A percentile compares a stretch with the other conserved stretches of the same genome.
Conservation (phyloP, 495 filamentous ascomycete species). For the Penicillium cataractarum region DNA sequence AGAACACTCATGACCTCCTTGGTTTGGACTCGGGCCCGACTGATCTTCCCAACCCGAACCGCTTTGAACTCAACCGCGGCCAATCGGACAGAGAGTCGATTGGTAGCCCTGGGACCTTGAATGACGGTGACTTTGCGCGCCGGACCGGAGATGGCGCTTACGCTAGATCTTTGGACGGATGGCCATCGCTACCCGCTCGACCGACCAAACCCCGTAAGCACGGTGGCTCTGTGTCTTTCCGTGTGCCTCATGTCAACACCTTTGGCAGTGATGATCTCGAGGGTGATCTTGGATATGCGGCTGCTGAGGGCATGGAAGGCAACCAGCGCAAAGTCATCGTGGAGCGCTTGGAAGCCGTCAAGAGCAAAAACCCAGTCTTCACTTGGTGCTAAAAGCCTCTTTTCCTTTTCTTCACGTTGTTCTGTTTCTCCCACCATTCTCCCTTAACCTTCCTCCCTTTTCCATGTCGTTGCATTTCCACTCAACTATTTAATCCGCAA, state of each 20-base stretch:
- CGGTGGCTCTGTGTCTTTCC: slow-evolving; percentile 46
- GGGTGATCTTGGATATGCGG: slow-evolving; percentile 92
- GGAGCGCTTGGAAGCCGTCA: slow-evolving; percentile 91
- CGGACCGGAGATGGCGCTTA: slow-evolving; percentile 32
- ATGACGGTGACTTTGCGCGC: slow-evolving; percentile 37
- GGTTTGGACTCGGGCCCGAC: slow-evolving; percentile 62
- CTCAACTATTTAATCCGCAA: slow-evolving; percentile 26
- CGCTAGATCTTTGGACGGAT: slow-evolving; percentile 42
- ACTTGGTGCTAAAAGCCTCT: slow-evolving; percentile 80
- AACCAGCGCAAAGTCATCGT: slow-evolving; percentile 92
- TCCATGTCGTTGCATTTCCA: slow-evolving; percentile 22
- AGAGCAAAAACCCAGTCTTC: slow-evolving; percentile 93
- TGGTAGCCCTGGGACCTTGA: slow-evolving; percentile 42
- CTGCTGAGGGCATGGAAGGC: slow-evolving; percentile 89
- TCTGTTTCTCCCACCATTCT: slow-evolving; percentile 7
- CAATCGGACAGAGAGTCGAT: slow-evolving; percentile 47
- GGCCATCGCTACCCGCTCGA: slow-evolving; percentile 43
- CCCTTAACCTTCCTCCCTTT: slow-evolving; percentile 11
- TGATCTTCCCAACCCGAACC: slow-evolving; percentile 78
- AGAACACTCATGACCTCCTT: slow-evolving; percentile 68
- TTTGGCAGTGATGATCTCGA: slow-evolving; percentile 78
- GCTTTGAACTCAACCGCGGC: slow-evolving; percentile 76
- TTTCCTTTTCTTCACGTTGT: neutral
- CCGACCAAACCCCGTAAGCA: slow-evolving; percentile 44
- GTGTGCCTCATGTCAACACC: slow-evolving; percentile 34